phyloP scores from a whole-genome alignment of 257 asterid genomes.

The Solanum tarapatanum region DNA sequence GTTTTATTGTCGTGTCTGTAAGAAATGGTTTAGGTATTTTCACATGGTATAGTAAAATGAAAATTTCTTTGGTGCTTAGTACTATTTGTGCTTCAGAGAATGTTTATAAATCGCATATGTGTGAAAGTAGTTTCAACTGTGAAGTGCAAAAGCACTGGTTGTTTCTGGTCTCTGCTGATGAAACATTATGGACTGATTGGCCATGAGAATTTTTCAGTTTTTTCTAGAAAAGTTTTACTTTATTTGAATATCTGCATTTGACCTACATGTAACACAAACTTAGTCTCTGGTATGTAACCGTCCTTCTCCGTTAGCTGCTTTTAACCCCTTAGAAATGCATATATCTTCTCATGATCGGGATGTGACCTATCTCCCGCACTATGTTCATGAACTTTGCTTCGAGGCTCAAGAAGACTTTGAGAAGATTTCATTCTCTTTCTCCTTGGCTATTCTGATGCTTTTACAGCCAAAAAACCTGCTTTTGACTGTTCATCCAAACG shows the following conservation, averaged over 20 bases:
- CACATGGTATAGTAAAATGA: neutral
- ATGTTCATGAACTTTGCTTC: slow-evolving; percentile 53
- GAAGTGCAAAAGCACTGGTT: slow-evolving; percentile 9
- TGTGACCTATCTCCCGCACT: slow-evolving; percentile 82
- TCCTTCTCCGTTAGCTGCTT: slow-evolving; percentile 64
- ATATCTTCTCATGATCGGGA: slow-evolving; percentile 50
- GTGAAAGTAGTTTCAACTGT: neutral
- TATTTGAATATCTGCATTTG: neutral
- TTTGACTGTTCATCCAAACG: slow-evolving; percentile 52
- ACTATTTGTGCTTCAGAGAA: neutral
- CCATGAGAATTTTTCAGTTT: neutral
- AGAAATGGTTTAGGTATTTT: neutral
- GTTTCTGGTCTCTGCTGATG: slow-evolving; percentile 21
- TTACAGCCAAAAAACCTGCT: slow-evolving; percentile 47
- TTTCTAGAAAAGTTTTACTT: neutral
- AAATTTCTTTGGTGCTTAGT: neutral
- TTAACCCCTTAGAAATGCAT: slow-evolving; percentile 46
- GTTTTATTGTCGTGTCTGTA: neutral
- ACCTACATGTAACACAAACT: slow-evolving; percentile 64
- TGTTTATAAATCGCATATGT: neutral
- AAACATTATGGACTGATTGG: neutral
- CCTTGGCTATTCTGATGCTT: slow-evolving; percentile 38
- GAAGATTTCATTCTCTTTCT: slow-evolving; percentile 39
- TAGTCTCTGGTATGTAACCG: slow-evolving; percentile 63
- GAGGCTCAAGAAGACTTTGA: slow-evolving; percentile 37